Conservation (phyloP, 257 asterid species). For the Lycium ferocissimum region DNA sequence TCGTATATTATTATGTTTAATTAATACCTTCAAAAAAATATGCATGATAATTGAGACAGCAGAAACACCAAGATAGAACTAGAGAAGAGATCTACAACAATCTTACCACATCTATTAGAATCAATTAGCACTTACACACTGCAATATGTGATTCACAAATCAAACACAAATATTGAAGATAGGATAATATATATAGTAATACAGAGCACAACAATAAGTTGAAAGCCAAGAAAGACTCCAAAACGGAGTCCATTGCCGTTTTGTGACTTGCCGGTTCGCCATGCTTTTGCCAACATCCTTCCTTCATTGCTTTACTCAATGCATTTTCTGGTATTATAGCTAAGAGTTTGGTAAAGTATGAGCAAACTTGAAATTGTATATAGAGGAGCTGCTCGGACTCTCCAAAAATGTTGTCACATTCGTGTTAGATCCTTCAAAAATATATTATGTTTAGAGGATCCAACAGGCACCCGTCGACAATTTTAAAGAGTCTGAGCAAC, state of each 20-base stretch:
- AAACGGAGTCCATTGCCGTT: conserved; percentile 60
- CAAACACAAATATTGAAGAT: background rate
- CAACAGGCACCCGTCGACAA: background rate
- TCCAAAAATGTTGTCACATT: rapidly evolving
- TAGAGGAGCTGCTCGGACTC: background rate
- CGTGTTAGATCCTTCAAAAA: background rate
- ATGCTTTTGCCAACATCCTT: conserved; percentile 34
- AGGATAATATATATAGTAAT: background rate
- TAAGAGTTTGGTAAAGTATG: conserved; percentile 27
- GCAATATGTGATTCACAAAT: conserved; percentile 6
- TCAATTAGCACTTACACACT: background rate
- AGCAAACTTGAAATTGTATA: conserved; percentile 36
- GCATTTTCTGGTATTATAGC: background rate
- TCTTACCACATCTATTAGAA: background rate
- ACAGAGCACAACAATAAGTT: background rate
- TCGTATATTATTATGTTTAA: background rate
- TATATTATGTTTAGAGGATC: background rate
- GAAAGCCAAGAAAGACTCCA: conserved; percentile 56
- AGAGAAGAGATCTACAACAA: background rate
- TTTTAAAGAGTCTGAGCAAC: background rate
- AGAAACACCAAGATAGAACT: background rate
- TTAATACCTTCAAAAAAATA: too few species aligned
- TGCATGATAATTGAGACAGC: background rate
- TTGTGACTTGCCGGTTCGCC: conserved; percentile 70
- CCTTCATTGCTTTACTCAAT: background rate